Conservation (phyloP, 208 protist species). For the Wallacemonas sp. region DNA sequence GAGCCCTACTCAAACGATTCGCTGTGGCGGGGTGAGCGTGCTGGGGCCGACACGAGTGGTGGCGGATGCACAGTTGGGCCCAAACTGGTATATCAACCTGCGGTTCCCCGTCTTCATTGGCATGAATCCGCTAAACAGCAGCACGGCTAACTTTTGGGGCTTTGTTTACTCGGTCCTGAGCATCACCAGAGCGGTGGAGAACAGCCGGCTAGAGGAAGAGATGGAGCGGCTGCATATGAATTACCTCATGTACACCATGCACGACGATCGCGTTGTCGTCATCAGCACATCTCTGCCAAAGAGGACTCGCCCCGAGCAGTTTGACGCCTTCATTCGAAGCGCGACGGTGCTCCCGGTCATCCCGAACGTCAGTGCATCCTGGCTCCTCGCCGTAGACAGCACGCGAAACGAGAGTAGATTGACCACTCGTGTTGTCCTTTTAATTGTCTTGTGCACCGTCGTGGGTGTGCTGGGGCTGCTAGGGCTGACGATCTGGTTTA, state of each 20-base stretch:
- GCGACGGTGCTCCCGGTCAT: constrained; percentile 4
- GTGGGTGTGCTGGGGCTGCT: constrained; percentile 25
- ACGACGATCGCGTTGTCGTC: constrained; percentile 12
- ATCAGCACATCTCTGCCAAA: constrained; percentile 29
- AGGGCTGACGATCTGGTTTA: constrained; percentile 20
- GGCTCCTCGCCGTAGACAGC: constrained; percentile 28
- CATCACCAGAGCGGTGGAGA: constrained; percentile 35
- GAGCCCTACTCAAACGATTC: neutral
- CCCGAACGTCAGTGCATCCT: neutral
- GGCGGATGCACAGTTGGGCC: constrained; percentile 1
- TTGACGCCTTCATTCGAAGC: constrained; percentile 26
- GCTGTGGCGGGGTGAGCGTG: constrained; percentile 8
- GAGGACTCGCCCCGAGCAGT: constrained; percentile 15
- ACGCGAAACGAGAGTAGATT: constrained; percentile 14
- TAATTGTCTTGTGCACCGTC: constrained; percentile 38
- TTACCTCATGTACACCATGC: constrained; percentile 54
- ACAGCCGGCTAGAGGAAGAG: constrained; percentile 16
- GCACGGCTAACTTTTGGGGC: constrained; percentile 64
- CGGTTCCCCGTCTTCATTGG: constrained; percentile 9
- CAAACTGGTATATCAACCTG: constrained; percentile 15
- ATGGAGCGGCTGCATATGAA: constrained; percentile 27
- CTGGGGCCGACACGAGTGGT: constrained; percentile 9
- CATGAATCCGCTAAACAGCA: neutral
- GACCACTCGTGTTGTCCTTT: constrained; percentile 15
- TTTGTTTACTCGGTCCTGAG: constrained; percentile 45